Evolutionary conservation across 1,284 basidiomycete species (phyloP).

Genomic region (Cutaneotrichosporon sp.): DNA sequence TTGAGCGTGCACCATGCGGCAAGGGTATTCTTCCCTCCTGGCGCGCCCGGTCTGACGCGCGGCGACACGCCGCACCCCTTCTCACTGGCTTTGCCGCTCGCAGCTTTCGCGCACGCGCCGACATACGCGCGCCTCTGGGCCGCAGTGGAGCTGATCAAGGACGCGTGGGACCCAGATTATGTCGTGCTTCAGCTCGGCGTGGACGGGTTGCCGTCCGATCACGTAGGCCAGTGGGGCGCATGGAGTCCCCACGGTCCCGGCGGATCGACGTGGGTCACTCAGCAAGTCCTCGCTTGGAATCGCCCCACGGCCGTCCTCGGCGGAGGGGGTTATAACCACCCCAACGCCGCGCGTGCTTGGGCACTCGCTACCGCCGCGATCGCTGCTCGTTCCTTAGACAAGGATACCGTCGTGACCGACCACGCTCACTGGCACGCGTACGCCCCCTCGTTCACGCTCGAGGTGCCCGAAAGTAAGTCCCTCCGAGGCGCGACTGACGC

Average conservation of each 20-base stretch:
- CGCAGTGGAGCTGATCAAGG: conserved; percentile 57
- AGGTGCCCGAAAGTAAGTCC: conserved; percentile 55
- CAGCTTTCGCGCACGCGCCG: conserved; percentile 57
- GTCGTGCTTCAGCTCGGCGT: conserved; percentile 79
- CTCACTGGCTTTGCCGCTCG: conserved; percentile 68
- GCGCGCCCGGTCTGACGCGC: conserved; percentile 43
- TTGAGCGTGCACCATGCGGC: conserved; percentile 77
- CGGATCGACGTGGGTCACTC: conserved; percentile 65
- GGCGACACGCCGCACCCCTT: conserved; percentile 59
- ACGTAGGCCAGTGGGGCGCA: conserved; percentile 62
- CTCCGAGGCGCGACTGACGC: background rate
- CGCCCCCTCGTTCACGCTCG: conserved; percentile 70
- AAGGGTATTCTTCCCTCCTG: conserved; percentile 73
- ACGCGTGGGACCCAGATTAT: conserved; percentile 67
- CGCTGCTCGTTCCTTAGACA: conserved; percentile 55
- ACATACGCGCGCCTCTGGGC: conserved; percentile 64
- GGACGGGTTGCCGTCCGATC: conserved; percentile 79
- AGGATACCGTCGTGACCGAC: conserved; percentile 64
- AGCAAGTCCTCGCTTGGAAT: conserved; percentile 60
- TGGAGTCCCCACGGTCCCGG: conserved; percentile 63
- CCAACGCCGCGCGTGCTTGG: conserved; percentile 81
- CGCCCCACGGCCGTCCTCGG: conserved; percentile 50
- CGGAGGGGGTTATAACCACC: conserved; percentile 70
- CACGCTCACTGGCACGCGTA: conserved; percentile 65
- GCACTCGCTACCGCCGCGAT: conserved; percentile 68